These are phyloP conservation scores for Gracilaria gracilis DNA, from an alignment of 23 red algal genomes.

Conservation along the genomic window DNA sequence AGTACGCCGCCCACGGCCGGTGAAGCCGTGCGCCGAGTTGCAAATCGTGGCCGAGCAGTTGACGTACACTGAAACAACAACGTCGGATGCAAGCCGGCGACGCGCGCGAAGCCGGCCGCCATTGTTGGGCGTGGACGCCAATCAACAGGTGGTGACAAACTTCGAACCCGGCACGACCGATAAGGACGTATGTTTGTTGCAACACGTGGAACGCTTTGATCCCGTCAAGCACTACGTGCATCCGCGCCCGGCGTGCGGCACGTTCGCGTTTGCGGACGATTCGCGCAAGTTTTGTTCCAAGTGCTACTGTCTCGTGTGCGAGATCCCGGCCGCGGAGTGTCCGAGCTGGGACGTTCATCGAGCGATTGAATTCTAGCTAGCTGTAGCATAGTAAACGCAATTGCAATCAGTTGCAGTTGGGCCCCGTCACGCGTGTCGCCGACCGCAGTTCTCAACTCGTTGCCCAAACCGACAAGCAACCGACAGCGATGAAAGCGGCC, in stretches of 20 bases:
- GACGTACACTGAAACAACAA: neutral
- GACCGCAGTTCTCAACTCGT: too few species aligned
- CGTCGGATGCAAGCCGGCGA: too few species aligned
- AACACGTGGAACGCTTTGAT: neutral
- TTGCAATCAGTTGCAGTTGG: too few species aligned
- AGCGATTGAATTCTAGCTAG: neutral
- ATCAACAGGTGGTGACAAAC: neutral
- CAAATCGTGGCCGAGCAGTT: neutral
- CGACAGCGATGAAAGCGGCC: too few species aligned
- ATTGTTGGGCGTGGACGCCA: neutral
- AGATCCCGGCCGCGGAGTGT: neutral
- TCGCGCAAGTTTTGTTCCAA: neutral
- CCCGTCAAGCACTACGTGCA: neutral
- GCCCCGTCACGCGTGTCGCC: too few species aligned
- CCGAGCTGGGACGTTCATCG: neutral
- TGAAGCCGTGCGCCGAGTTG: neutral
- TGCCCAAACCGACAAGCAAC: too few species aligned
- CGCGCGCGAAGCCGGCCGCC: neutral
- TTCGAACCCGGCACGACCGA: neutral
- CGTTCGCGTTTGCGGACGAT: neutral
- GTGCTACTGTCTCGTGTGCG: neutral
- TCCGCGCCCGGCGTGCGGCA: neutral
- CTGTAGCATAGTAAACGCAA: too few species aligned
- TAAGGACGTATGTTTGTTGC: neutral
- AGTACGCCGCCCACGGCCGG: neutral